These are phyloP conservation scores for Cymodocea nodosa DNA, from an alignment of 116 monocot species.

Conservation along the genomic window DNA sequence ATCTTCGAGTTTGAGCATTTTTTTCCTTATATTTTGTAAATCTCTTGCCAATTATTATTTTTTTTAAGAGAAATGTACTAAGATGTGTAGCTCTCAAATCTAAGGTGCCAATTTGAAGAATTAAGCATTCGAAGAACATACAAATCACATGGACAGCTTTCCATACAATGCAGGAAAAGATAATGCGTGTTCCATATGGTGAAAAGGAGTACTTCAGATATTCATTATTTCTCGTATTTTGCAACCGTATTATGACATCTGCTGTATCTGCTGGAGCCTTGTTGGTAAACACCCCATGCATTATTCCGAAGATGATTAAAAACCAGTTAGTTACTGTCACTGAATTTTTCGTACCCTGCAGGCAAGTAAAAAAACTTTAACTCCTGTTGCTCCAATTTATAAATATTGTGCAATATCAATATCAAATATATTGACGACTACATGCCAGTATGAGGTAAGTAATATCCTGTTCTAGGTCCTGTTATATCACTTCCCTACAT, in stretches of 20 bases:
- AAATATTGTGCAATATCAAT: slow-evolving; percentile 75
- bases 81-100: too few relatives aligned
- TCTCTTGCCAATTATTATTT: too few relatives aligned
- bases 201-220: slow-evolving; percentile 76
- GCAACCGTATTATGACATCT: slow-evolving; percentile 79
- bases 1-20: too few relatives aligned
- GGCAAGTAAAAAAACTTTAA: slow-evolving; percentile 73
- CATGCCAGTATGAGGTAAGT: slow-evolving; percentile 93
- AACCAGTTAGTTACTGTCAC: background rate
- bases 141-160: background rate
- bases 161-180: slow-evolving; percentile 70
- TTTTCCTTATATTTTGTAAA: too few relatives aligned
- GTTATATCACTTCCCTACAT: background rate
- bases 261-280: slow-evolving; percentile 69
- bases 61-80: too few relatives aligned
- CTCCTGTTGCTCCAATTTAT: slow-evolving; percentile 83
- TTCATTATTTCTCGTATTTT: slow-evolving; percentile 92
- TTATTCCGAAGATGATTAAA: slow-evolving; percentile 3
- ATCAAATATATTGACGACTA: slow-evolving; percentile 92
- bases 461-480: background rate
- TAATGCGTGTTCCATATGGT: slow-evolving; percentile 97
- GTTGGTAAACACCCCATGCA: slow-evolving; percentile 31
- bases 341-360: slow-evolving; percentile 9
- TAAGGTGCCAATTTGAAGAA: too few relatives aligned
- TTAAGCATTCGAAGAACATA: too few relatives aligned